A percentile compares a stretch with the other conserved stretches of the same genome.
Conservation (phyloP, 305 asterid genomes). For the Rubia tinctorum region DNA sequence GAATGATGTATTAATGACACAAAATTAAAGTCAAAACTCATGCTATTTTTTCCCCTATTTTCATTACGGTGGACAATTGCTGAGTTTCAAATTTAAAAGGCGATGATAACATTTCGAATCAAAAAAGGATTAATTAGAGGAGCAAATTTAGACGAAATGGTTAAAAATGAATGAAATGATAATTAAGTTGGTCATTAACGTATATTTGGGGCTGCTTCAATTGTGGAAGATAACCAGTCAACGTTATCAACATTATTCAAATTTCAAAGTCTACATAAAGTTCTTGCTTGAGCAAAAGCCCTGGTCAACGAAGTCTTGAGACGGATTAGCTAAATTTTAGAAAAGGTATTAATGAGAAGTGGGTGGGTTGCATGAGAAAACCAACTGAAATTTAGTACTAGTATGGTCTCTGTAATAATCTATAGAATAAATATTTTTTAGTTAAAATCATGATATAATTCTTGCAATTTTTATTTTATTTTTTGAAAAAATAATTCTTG, state of each 20-base stretch:
- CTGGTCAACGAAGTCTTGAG: background rate
- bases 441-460: too few relatives aligned
- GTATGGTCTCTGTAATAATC: too few relatives aligned
- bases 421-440: too few relatives aligned
- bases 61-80: background rate
- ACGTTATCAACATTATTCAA: background rate
- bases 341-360: background rate
- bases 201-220: background rate
- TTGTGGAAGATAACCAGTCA: background rate
- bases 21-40: background rate
- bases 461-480: too few relatives aligned
- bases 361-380: background rate
- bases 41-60: too few relatives aligned
- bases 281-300: background rate
- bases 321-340: background rate
- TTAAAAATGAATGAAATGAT: background rate
- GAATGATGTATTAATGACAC: background rate
- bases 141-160: conserved; percentile 1
- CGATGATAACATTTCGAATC: background rate
- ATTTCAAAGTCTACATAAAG: background rate
- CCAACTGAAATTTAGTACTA: background rate
- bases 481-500: too few relatives aligned
- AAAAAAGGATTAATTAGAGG: background rate
- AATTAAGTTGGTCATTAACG: background rate
- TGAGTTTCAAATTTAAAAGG: background rate